Base-by-base conservation (phyloP, 2,329 filamentous ascomycete species). In the Ophiostoma novo-ulmi region DNA sequence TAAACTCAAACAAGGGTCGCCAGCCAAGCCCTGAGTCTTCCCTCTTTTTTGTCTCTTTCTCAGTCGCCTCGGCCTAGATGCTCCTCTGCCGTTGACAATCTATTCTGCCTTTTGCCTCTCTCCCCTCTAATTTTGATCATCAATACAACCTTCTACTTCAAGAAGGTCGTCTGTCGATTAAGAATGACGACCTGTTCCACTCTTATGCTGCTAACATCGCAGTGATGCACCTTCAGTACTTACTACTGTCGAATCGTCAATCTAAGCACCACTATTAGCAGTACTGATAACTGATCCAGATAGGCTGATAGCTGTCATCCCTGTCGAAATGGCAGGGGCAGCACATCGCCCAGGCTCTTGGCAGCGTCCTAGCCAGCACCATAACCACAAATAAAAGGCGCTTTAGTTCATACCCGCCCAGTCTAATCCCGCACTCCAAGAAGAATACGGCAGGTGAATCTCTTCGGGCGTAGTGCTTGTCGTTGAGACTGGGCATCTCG, bases 141-240 rank as follows among this genome's bases (percentile, higher is more conserved):
- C 58, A 36, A 36, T 64, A 38, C 58, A 36, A 64, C 61, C 61
- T 64, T 64, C 61, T 64, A n/a, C 35, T 39, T 64, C 61, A 38
- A 64, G 61, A 64, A 64, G 31, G 61, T 64, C 61, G 11, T 63
- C 52, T 58, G 52, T 58, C 52, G 52, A 58, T 58, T 58, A 14
- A 58, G n/a, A 58, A 58, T 58, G 4, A n/a, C 26, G 52, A 58
- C 52, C 52, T 58, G 52, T 58, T 26, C 52, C 52, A 58, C n/a
- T 58, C 52, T 31, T 36, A 17, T 5, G 14, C 26, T 63, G 31
- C 14, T 36, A 35, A 20, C 58, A 63, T 63, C 58, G 58, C 58
- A 35, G 14, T 31, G 7, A 63, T 63, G 58, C 58, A 63, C 36
- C 52, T n/a, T 22, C 22, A 58, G 52, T 10, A 26, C 22, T 22